Evolutionary conservation across 2,329 filamentous ascomycete genomes (phyloP).

Genomic region (Penicillium sp.): DNA sequence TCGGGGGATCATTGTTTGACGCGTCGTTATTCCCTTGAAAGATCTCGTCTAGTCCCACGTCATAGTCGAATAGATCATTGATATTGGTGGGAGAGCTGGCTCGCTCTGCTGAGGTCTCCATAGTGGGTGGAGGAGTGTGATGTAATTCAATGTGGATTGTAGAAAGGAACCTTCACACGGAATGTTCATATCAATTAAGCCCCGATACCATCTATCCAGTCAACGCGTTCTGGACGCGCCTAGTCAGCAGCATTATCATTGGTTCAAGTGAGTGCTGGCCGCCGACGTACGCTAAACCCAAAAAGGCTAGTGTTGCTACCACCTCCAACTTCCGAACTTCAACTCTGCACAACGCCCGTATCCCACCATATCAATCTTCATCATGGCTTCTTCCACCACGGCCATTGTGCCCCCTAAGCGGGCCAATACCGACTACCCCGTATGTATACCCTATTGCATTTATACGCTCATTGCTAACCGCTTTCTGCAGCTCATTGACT

Average conservation of each 20-base stretch:
- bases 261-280: conserved; percentile 9
- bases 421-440: conserved; percentile 80
- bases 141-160: background rate
- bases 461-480: conserved; percentile 18
- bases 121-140: background rate
- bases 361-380: conserved; percentile 14
- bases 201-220: background rate
- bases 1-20: conserved; percentile 19
- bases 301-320: conserved; percentile 23
- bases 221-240: conserved; percentile 21
- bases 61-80: conserved; percentile 75
- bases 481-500: conserved; percentile 83
- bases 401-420: conserved; percentile 72
- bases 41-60: conserved; percentile 58
- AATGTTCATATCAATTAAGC: background rate
- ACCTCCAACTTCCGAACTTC: conserved; percentile 32
- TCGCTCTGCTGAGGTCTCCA: conserved; percentile 13
- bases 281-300: conserved; percentile 13
- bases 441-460: conserved; percentile 50
- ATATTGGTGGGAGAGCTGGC: conserved; percentile 48
- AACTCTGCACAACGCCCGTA: conserved; percentile 24
- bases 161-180: background rate
- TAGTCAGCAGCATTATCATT: conserved; percentile 16
- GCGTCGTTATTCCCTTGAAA: conserved; percentile 37
- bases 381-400: conserved; percentile 41